Conservation (phyloP, 2,329 filamentous ascomycete genomes). For the Hymenoscyphus albidus region DNA sequence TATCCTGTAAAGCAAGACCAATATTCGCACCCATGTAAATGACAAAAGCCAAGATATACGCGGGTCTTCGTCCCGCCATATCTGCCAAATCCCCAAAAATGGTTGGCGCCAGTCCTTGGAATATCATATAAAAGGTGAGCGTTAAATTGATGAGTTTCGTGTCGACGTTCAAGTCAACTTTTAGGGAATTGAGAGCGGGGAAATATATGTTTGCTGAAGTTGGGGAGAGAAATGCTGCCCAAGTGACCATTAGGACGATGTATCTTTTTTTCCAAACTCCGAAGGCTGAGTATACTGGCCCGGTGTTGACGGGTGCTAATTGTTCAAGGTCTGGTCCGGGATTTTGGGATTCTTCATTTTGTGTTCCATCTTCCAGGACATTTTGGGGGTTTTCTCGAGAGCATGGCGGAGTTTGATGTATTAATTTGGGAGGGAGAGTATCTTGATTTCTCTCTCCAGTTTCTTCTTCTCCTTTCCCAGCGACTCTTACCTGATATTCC, state of each 20-base stretch:
- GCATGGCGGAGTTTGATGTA: constrained; percentile 2
- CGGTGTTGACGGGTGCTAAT: constrained; percentile 27
- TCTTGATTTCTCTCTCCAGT: constrained; percentile 17
- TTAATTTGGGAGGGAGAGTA: constrained; percentile 15
- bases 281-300: constrained; percentile 34
- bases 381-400: constrained; percentile 6
- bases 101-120: constrained; percentile 57
- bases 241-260: constrained; percentile 50
- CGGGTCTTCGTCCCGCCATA: constrained; percentile 50
- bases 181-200: constrained; percentile 35
- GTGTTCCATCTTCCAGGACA: constrained; percentile 11
- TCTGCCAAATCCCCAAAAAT: constrained; percentile 57
- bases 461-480: constrained; percentile 23
- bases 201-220: constrained; percentile 36
- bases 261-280: constrained; percentile 42
- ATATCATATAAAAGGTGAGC: constrained; percentile 40
- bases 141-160: constrained; percentile 33
- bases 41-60: constrained; percentile 52
- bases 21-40: constrained; percentile 55
- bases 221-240: constrained; percentile 38
- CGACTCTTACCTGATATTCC: constrained; percentile 19
- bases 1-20: constrained; percentile 49
- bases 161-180: constrained; percentile 29
- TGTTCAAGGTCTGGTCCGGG: constrained; percentile 29
- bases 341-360: constrained; percentile 23